Evolutionary conservation across 441 rosid species (phyloP).

Genomic region (Eutrema salsugineum): DNA sequence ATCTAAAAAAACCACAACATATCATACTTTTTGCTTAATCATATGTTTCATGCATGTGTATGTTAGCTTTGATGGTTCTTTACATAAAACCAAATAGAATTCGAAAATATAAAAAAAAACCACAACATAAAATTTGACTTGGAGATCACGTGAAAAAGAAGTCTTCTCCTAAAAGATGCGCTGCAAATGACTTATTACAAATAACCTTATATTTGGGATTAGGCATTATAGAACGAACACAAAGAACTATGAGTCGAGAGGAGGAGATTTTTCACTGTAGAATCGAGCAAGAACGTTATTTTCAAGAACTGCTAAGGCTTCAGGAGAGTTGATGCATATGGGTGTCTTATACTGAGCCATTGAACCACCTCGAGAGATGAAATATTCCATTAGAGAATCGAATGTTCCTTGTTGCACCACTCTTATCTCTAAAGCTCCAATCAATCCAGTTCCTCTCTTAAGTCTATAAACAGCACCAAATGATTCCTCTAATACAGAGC

Average conservation of each 20-base stretch:
- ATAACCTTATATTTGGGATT: too few relatives aligned
- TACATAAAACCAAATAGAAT: too few relatives aligned
- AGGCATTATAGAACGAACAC: too few relatives aligned
- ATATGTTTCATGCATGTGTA: too few relatives aligned
- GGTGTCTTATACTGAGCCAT: background rate
- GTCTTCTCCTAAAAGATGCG: background rate
- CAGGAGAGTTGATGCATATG: background rate
- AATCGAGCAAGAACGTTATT: background rate
- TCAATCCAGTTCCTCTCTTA: background rate
- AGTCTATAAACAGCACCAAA: background rate
- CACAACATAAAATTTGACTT: background rate
- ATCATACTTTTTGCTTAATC: too few relatives aligned
- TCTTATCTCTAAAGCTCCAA: background rate
- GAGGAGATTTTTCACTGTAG: background rate
- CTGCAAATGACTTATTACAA: background rate
- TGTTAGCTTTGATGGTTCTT: too few relatives aligned
- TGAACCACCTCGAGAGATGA: background rate
- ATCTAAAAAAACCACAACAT: too few relatives aligned
- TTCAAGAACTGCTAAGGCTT: background rate
- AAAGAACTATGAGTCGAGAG: background rate
- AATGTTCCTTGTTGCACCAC: background rate
- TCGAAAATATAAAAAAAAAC: background rate
- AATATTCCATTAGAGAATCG: background rate
- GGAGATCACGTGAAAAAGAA: background rate
- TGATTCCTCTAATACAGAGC: background rate